A percentile compares a stretch with the other conserved stretches of the same genome.
Evolutionary conservation across 805 yeast genomes (phyloP).

Genomic region (Blastobotrys mokoenaii): DNA sequence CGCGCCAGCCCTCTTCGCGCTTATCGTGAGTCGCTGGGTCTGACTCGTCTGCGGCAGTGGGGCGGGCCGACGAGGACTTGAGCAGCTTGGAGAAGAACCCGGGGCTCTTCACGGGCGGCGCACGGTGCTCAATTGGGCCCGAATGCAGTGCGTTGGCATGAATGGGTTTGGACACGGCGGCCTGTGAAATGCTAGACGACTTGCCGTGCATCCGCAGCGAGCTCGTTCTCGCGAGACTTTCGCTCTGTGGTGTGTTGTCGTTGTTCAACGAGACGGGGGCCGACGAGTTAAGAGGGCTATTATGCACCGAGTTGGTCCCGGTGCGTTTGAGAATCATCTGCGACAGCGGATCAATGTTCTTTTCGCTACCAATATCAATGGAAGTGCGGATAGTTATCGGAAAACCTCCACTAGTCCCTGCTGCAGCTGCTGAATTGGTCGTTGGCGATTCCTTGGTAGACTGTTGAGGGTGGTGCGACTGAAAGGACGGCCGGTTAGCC

Average conservation of each 20-base stretch:
- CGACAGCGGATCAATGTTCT: slow-evolving; percentile 11
- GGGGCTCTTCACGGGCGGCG: too few species aligned
- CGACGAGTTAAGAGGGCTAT: background rate
- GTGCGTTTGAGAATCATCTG: slow-evolving; percentile 10
- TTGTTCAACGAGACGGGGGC: background rate
- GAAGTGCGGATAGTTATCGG: background rate
- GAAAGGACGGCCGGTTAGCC: background rate
- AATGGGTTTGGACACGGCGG: background rate
- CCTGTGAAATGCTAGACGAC: background rate
- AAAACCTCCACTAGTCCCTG: background rate
- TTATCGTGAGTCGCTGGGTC: slow-evolving; percentile 5
- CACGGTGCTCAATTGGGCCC: background rate
- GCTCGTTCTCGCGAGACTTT: background rate
- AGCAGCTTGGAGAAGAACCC: slow-evolving; percentile 14
- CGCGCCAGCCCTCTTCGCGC: slow-evolving; percentile 26
- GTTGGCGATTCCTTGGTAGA: background rate
- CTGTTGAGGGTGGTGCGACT: background rate
- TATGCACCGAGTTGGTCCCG: slow-evolving; percentile 1
- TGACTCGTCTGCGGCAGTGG: slow-evolving; percentile 16
- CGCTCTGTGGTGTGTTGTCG: background rate
- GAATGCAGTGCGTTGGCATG: background rate
- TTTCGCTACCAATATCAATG: background rate
- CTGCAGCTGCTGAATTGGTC: background rate
- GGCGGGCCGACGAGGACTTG: slow-evolving; percentile 16
- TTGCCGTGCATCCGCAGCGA: background rate